phyloP scores from a whole-genome alignment of 305 asterid species.

The Fraxinus sp. region DNA sequence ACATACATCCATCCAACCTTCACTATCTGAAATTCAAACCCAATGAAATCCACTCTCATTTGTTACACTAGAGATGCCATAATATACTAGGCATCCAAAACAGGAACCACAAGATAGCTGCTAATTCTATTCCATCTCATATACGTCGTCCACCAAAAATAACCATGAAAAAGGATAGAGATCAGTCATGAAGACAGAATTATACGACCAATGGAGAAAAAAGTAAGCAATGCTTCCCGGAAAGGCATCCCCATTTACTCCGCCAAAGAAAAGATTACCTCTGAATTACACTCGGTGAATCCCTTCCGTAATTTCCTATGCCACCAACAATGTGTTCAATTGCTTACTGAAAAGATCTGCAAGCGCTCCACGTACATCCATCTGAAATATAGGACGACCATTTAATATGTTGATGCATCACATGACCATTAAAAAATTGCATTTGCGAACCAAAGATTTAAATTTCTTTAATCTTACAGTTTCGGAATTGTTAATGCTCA shows the following conservation, averaged over 20 bases:
- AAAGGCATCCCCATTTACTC: neutral
- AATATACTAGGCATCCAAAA: neutral
- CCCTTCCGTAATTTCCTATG: neutral
- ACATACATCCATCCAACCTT: neutral
- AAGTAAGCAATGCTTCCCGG: neutral
- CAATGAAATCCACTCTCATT: neutral
- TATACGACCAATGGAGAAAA: neutral
- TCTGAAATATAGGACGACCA: conserved; percentile 40
- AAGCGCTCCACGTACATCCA: conserved; percentile 89
- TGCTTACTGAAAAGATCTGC: conserved; percentile 78
- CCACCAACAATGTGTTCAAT: conserved; percentile 51
- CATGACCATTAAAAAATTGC: neutral
- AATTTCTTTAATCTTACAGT: neutral
- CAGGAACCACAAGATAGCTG: neutral
- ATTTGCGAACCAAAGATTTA: neutral
- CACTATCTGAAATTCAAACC: neutral
- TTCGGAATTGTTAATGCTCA: neutral
- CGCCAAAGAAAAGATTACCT: neutral
- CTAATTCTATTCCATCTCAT: neutral
- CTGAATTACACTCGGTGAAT: neutral
- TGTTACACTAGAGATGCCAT: neutral
- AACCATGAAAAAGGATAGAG: neutral
- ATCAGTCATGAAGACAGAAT: neutral
- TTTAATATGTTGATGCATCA: neutral
- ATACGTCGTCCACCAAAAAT: neutral